Evolutionary conservation across 2,329 filamentous ascomycete genomes (phyloP), one percentile per base, ranked within the genome.

Genomic region (Paraconiothyrium brasiliense): DNA sequence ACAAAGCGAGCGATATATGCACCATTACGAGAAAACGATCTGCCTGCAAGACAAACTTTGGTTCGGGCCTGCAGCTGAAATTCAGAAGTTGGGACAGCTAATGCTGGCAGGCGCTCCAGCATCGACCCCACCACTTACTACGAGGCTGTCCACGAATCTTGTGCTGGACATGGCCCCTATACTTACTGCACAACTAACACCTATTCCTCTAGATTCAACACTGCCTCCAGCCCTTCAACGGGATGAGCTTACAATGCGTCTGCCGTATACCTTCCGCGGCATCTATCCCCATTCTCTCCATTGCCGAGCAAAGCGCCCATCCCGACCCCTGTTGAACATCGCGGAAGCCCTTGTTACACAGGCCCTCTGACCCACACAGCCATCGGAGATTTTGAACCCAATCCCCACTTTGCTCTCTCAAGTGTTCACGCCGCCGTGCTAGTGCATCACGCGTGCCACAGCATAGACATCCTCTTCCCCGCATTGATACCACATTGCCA

Each of bases 371-470:
- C 27, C 7, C 30, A 51, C 27, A 32, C 48, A 52, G n/a, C 24
- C 58, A 50, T 57, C 58, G 52, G 58, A 57, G 58, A 52, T 46
- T 57, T 57, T 60, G n/a, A 49, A 44, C 56, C 44, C 58, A 50
- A 56, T 20, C 20, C 20, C 55, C 57, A 54, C 55, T 57, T 35
- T 24, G 22, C 30, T 48, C 20, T 35, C 27, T 47, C 16, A 8
- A 35, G n/a, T 16, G 14, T 27, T 37, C 27, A 48, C 54, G 7
- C 37, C 16, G 32, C 24, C 22, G 44, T 48, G 47, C 32, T 44
- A 57, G 24, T 14, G 39, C 39, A 41, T 41, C 24, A 20, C 7
- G 14, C 8, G 51, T 43, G 4, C 43, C 44, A 51, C 46, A 20
- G 51, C 47, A 34, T 39, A 7, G 48, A 51, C 32, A n/a, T 46